Evolutionary conservation across 176 grass and related monocot genomes (phyloP).

Genomic region (Chloris gayana): DNA sequence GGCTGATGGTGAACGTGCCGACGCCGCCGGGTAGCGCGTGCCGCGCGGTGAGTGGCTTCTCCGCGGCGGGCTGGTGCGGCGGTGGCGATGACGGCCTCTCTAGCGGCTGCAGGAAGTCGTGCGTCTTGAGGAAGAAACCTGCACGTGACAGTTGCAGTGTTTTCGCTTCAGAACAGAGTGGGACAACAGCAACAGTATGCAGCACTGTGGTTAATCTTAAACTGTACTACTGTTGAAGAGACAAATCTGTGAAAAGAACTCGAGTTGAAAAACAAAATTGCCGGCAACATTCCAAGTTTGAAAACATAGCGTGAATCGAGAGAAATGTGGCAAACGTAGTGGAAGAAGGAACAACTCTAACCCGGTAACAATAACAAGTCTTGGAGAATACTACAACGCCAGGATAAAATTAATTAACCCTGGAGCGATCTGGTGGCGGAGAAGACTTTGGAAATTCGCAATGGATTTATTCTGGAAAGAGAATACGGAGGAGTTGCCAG

Average conservation of each 20-base stretch:
- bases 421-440: not conserved
- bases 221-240: not conserved
- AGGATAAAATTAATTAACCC: not conserved
- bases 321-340: not conserved
- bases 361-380: not conserved
- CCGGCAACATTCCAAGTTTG: not conserved
- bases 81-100: constrained; percentile 29
- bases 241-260: no score
- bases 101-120: constrained; percentile 74
- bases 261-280: not conserved
- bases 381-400: no score
- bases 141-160: not conserved
- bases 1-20: constrained; percentile 68
- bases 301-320: not conserved
- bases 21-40: constrained; percentile 69
- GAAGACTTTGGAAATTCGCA: not conserved
- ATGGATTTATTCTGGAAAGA: not conserved
- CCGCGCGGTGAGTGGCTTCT: constrained; percentile 23
- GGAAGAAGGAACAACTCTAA: not conserved
- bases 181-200: not conserved
- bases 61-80: not conserved
- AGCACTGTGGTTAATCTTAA: not conserved
- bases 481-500: not conserved
- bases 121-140: constrained; percentile 77
- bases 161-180: not conserved